Evolutionary conservation across 768 basidiomycete species (phyloP).

Genomic region (Exidia glandulosa): DNA sequence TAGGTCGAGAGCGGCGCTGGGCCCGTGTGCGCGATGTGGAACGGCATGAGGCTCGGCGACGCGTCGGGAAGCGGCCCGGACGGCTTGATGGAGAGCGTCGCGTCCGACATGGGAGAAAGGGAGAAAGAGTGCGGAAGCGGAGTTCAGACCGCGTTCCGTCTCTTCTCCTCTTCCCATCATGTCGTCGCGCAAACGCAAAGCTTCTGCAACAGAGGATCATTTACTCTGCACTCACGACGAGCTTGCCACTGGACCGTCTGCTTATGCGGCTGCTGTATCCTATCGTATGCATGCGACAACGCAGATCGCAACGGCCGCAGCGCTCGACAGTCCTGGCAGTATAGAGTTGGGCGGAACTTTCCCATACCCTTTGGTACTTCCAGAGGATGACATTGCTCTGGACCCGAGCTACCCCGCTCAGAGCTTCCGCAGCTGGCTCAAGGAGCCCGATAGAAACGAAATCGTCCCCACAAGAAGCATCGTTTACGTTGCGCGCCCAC

Average conservation of each 20-base stretch:
- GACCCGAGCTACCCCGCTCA: neutral
- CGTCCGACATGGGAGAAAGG: neutral
- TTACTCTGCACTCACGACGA: neutral
- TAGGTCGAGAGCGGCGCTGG: slow-evolving; percentile 65
- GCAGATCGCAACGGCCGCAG: neutral
- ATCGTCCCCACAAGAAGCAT: neutral
- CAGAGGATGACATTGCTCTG: neutral
- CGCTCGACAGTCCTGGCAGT: neutral
- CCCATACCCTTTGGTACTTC: neutral
- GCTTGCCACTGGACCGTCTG: neutral
- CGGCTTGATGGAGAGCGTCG: neutral
- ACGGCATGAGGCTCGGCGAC: slow-evolving; percentile 71
- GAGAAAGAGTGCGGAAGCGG: neutral
- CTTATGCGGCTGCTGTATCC: neutral
- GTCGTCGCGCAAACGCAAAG: neutral
- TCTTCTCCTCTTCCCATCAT: neutral
- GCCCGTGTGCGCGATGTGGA: slow-evolving; percentile 61
- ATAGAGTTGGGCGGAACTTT: neutral
- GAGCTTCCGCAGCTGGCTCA: neutral
- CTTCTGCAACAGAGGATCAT: neutral
- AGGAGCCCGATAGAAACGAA: neutral
- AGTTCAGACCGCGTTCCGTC: neutral
- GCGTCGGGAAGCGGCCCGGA: slow-evolving; percentile 25
- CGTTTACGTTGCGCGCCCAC: neutral
- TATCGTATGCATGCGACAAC: neutral